A percentile compares a stretch with the other conserved stretches of the same genome.
These are phyloP conservation scores for Penicillium cosmopolitanum DNA, from an alignment of 495 filamentous ascomycete species.

Conservation along the genomic window DNA sequence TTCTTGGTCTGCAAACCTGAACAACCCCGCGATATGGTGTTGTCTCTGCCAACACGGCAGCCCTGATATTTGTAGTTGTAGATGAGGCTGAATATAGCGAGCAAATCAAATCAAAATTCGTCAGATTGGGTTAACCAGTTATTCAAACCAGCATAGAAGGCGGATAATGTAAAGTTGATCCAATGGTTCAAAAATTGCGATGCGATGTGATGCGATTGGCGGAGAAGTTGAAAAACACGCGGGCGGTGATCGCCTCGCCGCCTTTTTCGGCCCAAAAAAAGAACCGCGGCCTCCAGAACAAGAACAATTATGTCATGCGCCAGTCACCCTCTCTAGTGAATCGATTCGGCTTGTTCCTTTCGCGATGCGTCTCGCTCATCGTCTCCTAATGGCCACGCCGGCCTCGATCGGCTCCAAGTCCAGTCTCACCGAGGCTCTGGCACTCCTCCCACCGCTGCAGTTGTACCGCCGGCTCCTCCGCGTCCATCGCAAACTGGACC, in stretches of 20 bases:
- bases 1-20: not conserved
- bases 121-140: not conserved
- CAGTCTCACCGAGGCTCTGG: conserved; percentile 63
- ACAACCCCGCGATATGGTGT: not conserved
- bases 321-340: conserved; percentile 2
- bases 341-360: conserved; percentile 14
- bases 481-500: conserved; percentile 77
- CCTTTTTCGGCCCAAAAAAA: conserved; percentile 23
- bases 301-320: conserved; percentile 36
- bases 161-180: not conserved
- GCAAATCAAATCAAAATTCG: no score
- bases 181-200: not conserved
- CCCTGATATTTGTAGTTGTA: no score
- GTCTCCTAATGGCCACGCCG: conserved; percentile 51
- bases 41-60: not conserved
- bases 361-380: conserved; percentile 39
- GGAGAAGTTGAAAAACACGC: conserved; percentile 3
- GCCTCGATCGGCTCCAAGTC: conserved; percentile 51
- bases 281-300: conserved; percentile 16
- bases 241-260: conserved; percentile 25
- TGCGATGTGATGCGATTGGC: not conserved
- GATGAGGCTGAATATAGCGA: no score
- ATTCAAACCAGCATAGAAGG: not conserved
- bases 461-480: conserved; percentile 88
- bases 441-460: conserved; percentile 86